Evolutionary conservation across 129 eudicot genomes (phyloP), one percentile per base, ranked within the genome.

Genomic region (Glebionis coronaria): DNA sequence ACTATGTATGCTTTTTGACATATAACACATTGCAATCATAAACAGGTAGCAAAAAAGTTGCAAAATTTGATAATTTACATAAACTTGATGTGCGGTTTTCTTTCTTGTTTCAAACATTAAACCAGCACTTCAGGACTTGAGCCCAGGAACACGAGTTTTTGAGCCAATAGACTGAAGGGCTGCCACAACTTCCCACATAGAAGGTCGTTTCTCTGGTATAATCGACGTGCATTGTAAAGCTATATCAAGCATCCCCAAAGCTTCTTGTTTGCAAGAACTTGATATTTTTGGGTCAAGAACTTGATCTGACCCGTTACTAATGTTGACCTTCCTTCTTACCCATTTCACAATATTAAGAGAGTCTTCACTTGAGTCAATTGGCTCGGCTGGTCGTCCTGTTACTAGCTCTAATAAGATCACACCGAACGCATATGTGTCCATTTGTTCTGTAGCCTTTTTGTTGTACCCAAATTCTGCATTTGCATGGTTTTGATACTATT

Each of bases 241-340:
- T 51, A 88, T 66, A 18, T 92, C 89, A 9, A 92, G 82, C 69
- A 87, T 95, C 51, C 76, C 80, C 44, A 88, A 70, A 82, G 82
- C 84, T 53, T 80, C 88, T 61, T 80, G 75, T 51, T 80, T 63
- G 35, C 73, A 73, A 0, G 85, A 80, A 29, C 66, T 65, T 16
- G 84, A 78, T 14, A 92, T 74, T 67, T 74, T 88, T 4, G 91
- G 87, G 63, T 92, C 98, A 14, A 92, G 55, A 65, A 88, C 85
- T 78, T 78, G 84, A 19, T 65, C 18, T 19, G 84, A 56, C 46
- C 96, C 98, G 35, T 92, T 74, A 14, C 82, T 65, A 19, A 92
- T 88, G 84, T 88, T 92, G 62, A 92, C 76, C 69, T 92, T 92
- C 70, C 98, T 78, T 65, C 98, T 71, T 23, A 92, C 96, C 85